phyloP scores from a whole-genome alignment of 129 eudicot species.

The Gnaphalium uliginosum region DNA sequence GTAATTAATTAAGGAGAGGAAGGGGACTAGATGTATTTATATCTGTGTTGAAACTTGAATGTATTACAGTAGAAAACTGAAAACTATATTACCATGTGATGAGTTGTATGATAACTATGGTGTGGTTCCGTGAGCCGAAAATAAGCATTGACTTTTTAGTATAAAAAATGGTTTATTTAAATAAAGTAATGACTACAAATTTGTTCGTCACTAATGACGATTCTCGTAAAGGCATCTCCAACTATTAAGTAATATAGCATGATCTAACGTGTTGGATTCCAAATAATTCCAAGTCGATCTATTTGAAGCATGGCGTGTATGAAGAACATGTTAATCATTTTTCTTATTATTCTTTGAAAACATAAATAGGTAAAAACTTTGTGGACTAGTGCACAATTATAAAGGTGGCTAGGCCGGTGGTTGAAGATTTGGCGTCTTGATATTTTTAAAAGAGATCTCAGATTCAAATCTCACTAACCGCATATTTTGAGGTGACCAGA shows the following conservation, averaged over 20 bases:
- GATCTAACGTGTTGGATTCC: not conserved
- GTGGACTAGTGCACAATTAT: too few relatives aligned
- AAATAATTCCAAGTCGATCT: not conserved
- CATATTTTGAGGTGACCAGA: too few relatives aligned
- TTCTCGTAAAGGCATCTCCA: conserved; percentile 11
- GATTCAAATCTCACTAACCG: too few relatives aligned
- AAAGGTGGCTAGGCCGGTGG: too few relatives aligned
- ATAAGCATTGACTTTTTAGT: not conserved
- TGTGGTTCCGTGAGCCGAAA: not conserved
- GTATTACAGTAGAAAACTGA: not conserved
- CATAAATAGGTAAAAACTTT: too few relatives aligned
- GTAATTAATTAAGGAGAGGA: not conserved
- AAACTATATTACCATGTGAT: conserved; percentile 13
- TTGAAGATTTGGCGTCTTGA: too few relatives aligned
- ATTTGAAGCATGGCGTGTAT: not conserved
- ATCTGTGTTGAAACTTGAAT: conserved; percentile 2
- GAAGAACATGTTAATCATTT: too few relatives aligned
- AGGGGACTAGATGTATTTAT: conserved; percentile 28
- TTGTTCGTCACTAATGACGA: conserved; percentile 41
- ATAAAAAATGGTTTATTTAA: not conserved
- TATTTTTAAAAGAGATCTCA: too few relatives aligned
- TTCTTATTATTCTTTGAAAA: too few relatives aligned
- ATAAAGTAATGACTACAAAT: not conserved
- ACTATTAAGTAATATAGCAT: not conserved
- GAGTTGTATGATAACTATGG: conserved; percentile 20